Evolutionary conservation across 345 rosid genomes (phyloP).

Genomic region (Sonneratia caseolaris): DNA sequence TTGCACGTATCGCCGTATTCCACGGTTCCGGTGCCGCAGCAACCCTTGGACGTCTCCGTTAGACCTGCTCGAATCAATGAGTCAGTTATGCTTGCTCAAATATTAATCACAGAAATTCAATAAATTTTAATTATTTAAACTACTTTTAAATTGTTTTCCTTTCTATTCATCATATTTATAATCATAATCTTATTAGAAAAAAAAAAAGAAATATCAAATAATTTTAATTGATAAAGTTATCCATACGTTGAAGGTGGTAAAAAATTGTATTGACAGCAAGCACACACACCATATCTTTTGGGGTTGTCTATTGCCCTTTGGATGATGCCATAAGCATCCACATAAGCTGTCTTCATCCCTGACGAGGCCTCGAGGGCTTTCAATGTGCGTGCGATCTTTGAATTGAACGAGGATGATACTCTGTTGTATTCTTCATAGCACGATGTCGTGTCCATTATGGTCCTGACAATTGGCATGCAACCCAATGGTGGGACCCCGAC

Average conservation of each 20-base stretch:
- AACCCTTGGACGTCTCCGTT: constrained; percentile 44
- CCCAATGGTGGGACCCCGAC: constrained; percentile 91
- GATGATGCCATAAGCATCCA: constrained; percentile 41
- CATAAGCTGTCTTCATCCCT: constrained; percentile 42
- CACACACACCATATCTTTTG: constrained; percentile 36
- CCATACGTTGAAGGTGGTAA: too few relatives aligned
- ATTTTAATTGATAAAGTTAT: too few relatives aligned
- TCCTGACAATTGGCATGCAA: constrained; percentile 72
- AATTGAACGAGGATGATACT: constrained; percentile 38
- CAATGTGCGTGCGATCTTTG: constrained; percentile 36
- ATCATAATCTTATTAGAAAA: too few relatives aligned
- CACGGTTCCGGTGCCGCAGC: constrained; percentile 65
- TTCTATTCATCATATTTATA: too few relatives aligned
- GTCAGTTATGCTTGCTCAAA: not conserved
- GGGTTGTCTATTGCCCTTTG: constrained; percentile 44
- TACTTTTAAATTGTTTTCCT: too few relatives aligned
- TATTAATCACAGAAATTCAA: too few relatives aligned
- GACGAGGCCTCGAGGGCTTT: constrained; percentile 14
- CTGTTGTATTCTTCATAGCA: constrained; percentile 49
- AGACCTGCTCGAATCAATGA: constrained; percentile 30
- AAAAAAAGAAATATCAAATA: too few relatives aligned
- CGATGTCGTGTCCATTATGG: constrained; percentile 28
- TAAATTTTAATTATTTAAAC: too few relatives aligned
- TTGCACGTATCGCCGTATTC: constrained; percentile 68
- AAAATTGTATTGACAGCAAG: not conserved